Conservation (phyloP, 1,139 yeast genomes). For the Yamadazyma spencermartinsiae region DNA sequence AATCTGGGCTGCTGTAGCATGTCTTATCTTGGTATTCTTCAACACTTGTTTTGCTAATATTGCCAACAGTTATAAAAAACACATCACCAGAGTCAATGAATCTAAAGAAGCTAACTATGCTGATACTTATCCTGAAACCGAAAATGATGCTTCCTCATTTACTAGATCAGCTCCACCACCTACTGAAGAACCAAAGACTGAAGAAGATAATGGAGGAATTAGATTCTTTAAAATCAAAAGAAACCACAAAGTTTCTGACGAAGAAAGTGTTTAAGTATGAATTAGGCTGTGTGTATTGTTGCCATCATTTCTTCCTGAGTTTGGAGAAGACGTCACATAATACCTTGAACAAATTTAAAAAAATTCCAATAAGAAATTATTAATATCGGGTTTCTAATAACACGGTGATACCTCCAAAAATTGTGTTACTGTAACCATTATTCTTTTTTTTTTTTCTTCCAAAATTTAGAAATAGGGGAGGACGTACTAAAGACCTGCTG, state of each 20-base stretch:
- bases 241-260: conserved; percentile 58
- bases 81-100: conserved; percentile 37
- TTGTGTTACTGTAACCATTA: neutral
- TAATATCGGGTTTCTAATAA: neutral
- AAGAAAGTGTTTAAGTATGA: conserved; percentile 53
- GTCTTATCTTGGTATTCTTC: conserved; percentile 52
- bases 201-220: conserved; percentile 59
- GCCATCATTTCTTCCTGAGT: too few relatives aligned
- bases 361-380: too few relatives aligned
- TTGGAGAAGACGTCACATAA: too few relatives aligned
- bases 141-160: conserved; percentile 47
- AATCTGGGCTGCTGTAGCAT: conserved; percentile 68
- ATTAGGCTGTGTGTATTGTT: neutral
- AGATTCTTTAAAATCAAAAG: conserved; percentile 78
- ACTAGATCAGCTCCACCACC: conserved; percentile 39
- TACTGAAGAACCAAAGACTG: conserved; percentile 27
- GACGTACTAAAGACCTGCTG: neutral
- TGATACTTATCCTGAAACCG: conserved; percentile 15
- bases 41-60: conserved; percentile 56
- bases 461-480: neutral
- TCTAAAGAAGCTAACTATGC: conserved; percentile 17
- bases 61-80: conserved; percentile 47
- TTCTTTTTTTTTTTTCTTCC: neutral
- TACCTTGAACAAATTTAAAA: too few relatives aligned
- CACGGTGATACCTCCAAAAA: neutral